Evolutionary conservation across 1,284 basidiomycete genomes (phyloP), one percentile per base, ranked within the genome.

Genomic region (Ganoderma resinaceum): DNA sequence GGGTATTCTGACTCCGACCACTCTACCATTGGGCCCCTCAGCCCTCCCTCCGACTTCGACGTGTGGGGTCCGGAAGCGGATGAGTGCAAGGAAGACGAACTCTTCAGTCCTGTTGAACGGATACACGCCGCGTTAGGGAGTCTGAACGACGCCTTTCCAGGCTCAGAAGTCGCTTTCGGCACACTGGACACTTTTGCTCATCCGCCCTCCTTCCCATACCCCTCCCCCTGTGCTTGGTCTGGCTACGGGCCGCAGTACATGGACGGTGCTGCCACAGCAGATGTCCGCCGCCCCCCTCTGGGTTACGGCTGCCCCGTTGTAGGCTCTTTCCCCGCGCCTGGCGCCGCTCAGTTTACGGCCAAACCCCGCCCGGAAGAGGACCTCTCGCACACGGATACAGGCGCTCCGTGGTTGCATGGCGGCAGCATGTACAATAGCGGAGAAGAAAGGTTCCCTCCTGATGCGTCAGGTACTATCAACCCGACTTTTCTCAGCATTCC

Each of bases 161-260:
- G 31, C 16, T 12, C 16, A 18, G 55, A 20, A 16, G 23, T 55
- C 29, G 3, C 1, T 12, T 35, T 58, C n/a, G 20, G 55, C 37
- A 37, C 20, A 35, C 55, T 8, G 29, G 26, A 6, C 55, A n/a
- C 20, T 9, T 33, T 58, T 18, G 20, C 31, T 11, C 16, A 23
- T 35, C 5, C 43, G 3, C 11, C n/a, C 20, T 23, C 46, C 20
- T 35, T 26, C 20, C 16, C 31, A 31, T 20, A n/a, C 35, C 3
- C 35, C 33, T 65, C 55, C 23, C 37, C 57, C 33, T 52, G 3
- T 29, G 49, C 49, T 29, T 14, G 0, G 20, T 7, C 26, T 33
- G 46, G 33, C 59, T 31, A 33, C 42, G 59, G 20, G 20, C 59
- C 40, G 4, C 65, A 66, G 65, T 33, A 66, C 8, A 9, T 16